phyloP scores from a whole-genome alignment of 805 yeast genomes.

The Cyberlindnera xylosilytica region DNA sequence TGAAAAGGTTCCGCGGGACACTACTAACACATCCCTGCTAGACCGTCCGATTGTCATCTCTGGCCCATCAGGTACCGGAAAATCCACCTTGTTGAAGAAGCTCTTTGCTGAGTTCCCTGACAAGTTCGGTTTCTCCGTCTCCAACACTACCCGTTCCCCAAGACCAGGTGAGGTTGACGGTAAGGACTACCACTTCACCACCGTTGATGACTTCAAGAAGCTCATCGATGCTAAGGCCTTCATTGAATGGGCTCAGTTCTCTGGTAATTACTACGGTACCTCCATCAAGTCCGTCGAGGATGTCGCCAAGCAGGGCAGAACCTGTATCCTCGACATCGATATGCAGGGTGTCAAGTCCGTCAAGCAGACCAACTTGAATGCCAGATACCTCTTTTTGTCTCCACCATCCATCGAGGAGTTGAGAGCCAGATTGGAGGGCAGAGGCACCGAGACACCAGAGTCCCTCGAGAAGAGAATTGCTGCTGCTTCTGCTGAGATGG shows the following conservation, averaged over 20 bases:
- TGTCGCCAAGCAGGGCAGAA: constrained; percentile 53
- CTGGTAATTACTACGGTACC: constrained; percentile 97
- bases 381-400: constrained; percentile 81
- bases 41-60: constrained; percentile 89
- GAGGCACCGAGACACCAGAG: constrained; percentile 95
- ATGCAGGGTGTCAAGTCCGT: constrained; percentile 98
- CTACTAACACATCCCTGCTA: constrained; percentile 27
- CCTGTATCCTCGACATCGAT: constrained; percentile 93
- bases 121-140: constrained; percentile 89
- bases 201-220: constrained; percentile 74
- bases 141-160: constrained; percentile 89
- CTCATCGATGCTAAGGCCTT: constrained; percentile 74
- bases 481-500: constrained; percentile 88
- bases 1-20: too few relatives aligned
- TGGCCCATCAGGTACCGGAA: constrained; percentile 97
- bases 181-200: constrained; percentile 81
- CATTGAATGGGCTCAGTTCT: constrained; percentile 97
- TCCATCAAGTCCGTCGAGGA: constrained; percentile 77
- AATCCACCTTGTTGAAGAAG: constrained; percentile 87
- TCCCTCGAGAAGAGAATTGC: constrained; percentile 76
- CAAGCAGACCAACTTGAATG: constrained; percentile 76
- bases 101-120: constrained; percentile 88
- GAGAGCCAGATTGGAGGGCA: constrained; percentile 68
- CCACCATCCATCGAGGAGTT: constrained; percentile 90
- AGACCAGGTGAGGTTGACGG: constrained; percentile 91